phyloP scores from a whole-genome alignment of 805 yeast species.

The Vanderwaltozyma verrucispora region DNA sequence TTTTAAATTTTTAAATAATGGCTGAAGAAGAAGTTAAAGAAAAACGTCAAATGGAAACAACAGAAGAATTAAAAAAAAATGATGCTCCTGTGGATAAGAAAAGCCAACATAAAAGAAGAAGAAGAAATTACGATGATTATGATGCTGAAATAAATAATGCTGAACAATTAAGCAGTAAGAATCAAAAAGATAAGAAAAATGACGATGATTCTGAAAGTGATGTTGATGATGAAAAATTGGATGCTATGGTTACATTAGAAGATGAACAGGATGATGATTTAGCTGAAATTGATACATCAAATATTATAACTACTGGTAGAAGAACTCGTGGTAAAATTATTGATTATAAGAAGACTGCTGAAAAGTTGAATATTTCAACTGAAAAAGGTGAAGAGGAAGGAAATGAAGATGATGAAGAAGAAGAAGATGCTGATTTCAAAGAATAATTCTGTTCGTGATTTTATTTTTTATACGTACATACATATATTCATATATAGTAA shows the following conservation, averaged over 20 bases:
- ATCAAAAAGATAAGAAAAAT: conserved; percentile 24
- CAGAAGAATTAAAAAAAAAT: conserved; percentile 2
- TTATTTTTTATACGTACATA: too few species aligned
- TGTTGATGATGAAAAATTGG: conserved; percentile 43
- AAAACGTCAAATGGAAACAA: conserved; percentile 10
- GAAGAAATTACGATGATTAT: conserved; percentile 49
- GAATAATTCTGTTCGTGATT: conserved; percentile 3
- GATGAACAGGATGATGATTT: conserved; percentile 74
- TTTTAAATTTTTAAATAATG: conserved; percentile 8
- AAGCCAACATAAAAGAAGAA: conserved; percentile 21
- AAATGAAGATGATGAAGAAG: conserved; percentile 13
- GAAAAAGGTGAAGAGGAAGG: conserved; percentile 33
- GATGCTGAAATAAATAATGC: conserved; percentile 53
- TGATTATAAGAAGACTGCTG: conserved; percentile 75
- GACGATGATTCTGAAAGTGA: conserved; percentile 37
- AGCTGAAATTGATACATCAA: conserved; percentile 68
- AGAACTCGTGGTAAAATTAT: conserved; percentile 86
- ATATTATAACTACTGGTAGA: conserved; percentile 75
- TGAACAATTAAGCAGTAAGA: conserved; percentile 32
- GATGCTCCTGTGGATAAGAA: conserved; percentile 1
- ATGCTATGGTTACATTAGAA: conserved; percentile 36
- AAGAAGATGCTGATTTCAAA: conserved; percentile 18
- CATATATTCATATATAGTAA: too few species aligned
- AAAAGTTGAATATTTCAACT: conserved; percentile 39
- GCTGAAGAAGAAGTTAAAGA: conserved; percentile 23